These are phyloP conservation scores for Ogataea nakhonphanomensis DNA, from an alignment of 805 yeast genomes.

Conservation along the genomic window DNA sequence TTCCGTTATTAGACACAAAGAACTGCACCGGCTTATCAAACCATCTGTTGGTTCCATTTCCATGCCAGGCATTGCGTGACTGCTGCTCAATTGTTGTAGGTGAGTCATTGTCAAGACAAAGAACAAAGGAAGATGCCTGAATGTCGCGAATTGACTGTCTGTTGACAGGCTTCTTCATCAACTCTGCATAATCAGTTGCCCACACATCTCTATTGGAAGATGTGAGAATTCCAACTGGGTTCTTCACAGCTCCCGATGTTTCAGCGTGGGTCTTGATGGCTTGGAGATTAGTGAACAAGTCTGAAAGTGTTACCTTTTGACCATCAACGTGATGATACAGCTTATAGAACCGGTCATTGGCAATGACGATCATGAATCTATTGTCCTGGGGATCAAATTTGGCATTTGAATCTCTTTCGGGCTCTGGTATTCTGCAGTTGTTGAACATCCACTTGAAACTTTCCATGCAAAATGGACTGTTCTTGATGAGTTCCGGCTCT, in stretches of 20 bases:
- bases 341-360: slow-evolving; percentile 79
- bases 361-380: slow-evolving; percentile 67
- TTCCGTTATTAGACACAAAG: slow-evolving; percentile 75
- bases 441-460: slow-evolving; percentile 89
- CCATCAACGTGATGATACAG: slow-evolving; percentile 58
- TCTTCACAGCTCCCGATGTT: slow-evolving; percentile 37
- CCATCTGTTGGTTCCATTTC: slow-evolving; percentile 87
- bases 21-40: slow-evolving; percentile 91
- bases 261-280: slow-evolving; percentile 43
- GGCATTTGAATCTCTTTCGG: slow-evolving; percentile 59
- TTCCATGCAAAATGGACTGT: slow-evolving; percentile 88
- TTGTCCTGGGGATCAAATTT: slow-evolving; percentile 43
- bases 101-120: slow-evolving; percentile 68
- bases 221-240: slow-evolving; percentile 75
- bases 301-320: slow-evolving; percentile 41
- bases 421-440: slow-evolving; percentile 76
- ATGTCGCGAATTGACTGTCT: slow-evolving; percentile 60
- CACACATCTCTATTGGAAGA: slow-evolving; percentile 84
- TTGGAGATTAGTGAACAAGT: slow-evolving; percentile 56
- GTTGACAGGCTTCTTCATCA: slow-evolving; percentile 60
- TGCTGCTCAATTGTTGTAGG: slow-evolving; percentile 83
- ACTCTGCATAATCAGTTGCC: slow-evolving; percentile 55
- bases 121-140: slow-evolving; percentile 72
- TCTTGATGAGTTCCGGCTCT: slow-evolving; percentile 76
- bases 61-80: slow-evolving; percentile 88